Base-by-base conservation (phyloP, 192 early-diverging fungal genomes). In the Backusella mclennaniae region DNA sequence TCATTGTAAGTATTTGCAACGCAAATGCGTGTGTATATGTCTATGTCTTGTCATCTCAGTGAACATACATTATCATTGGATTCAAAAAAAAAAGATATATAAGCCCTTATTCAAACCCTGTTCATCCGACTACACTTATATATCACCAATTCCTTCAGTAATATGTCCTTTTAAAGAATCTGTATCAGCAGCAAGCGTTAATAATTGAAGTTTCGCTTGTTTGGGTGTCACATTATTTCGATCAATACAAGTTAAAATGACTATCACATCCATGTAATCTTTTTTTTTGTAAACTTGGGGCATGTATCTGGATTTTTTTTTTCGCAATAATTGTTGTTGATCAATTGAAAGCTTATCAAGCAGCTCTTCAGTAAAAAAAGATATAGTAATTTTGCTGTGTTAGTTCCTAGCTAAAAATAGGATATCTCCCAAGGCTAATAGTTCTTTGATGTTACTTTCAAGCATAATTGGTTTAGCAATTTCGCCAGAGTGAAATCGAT, bases 1-100 rank as follows among this genome's bases (percentile, higher is more conserved):
- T 38, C 85, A 86, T 74, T 75, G 87, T 89, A 83, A 83, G 84
- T 85, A 56, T 56, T 8, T 23, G 21, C 1, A 23, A 56, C 8
- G 53, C 0, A 39, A 39, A 39, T 23, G 9, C 8, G 17, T 21
- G 33, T 33, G 33, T 3, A 33, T 33, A 3, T 33, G 33, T 3
- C 67, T 6, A 69, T 69, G 67, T 35, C 36, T 39, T 17, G 36
- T 38, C 67, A 69, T 69, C 67, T 68, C n/a, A 36, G 33, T 39
- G 67, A 68, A 68, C 67, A 35, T 68, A 68, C 36, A 68, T 36
- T 68, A 21, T 68, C 67, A 36, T 68, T 68, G 67, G 67, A 68
- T 68, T 68, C 39, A 26, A 68, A n/a, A 53, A 53, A 38, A 11
- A 69, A 35, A 69, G 33, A 39, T 9, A 68, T 69, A 23, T 35